phyloP scores from a whole-genome alignment of 2,329 filamentous ascomycete genomes.

The Orbilia ellipsospora region DNA sequence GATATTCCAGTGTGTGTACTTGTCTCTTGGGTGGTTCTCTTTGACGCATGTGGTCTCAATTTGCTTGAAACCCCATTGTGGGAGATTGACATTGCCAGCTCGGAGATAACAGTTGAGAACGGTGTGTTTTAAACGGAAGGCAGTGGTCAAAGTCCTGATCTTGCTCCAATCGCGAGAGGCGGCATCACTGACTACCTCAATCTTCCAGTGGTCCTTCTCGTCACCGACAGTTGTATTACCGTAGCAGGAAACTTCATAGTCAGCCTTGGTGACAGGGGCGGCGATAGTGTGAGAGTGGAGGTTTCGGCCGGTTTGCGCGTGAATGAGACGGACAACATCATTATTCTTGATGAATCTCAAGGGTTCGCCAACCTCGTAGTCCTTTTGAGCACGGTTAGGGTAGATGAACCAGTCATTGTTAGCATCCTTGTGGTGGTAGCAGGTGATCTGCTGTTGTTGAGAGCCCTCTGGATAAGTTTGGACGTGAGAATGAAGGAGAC shows the following conservation, averaged over 20 bases:
- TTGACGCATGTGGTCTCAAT: conserved; percentile 97
- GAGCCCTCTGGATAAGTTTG: conserved; percentile 97
- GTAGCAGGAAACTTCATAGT: conserved; percentile 94
- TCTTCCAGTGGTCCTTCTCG: conserved; percentile 95
- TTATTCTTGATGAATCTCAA: conserved; percentile 81
- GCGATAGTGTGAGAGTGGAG: conserved; percentile 92
- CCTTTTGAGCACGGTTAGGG: conserved; percentile 81
- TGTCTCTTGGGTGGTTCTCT: conserved; percentile 88
- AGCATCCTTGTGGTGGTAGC: conserved; percentile 99
- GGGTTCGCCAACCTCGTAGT: conserved; percentile 77
- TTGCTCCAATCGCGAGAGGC: conserved; percentile 85
- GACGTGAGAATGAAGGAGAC: conserved; percentile 93
- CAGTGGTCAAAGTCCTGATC: conserved; percentile 89
- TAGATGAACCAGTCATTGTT: conserved; percentile 99
- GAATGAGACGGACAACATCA: conserved; percentile 84
- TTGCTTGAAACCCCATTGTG: conserved; percentile 99
- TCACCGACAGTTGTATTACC: conserved; percentile 95
- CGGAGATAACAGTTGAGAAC: conserved; percentile 90
- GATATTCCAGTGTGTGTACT: conserved; percentile 99
- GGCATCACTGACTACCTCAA: conserved; percentile 91
- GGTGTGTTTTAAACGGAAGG: conserved; percentile 86
- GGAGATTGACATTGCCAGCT: conserved; percentile 93
- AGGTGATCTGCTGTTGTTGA: conserved; percentile 93
- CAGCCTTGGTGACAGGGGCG: conserved; percentile 87
- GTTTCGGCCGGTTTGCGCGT: conserved; percentile 95